Base-by-base conservation (phyloP, 2,329 filamentous ascomycete species). In the Diaporthe sp. region DNA sequence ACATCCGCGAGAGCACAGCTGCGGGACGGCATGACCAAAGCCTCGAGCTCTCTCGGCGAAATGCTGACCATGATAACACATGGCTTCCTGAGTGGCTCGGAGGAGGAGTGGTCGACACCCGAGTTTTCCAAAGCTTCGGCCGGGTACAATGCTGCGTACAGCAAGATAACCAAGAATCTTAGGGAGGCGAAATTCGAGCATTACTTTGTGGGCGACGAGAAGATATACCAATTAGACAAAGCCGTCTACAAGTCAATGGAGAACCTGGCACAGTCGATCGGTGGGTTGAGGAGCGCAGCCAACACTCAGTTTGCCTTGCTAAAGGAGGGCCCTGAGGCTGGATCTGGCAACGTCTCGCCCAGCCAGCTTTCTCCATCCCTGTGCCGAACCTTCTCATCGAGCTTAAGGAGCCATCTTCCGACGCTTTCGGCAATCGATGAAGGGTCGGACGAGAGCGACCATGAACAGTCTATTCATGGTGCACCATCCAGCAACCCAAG, bases 181-280 rank as follows among this genome's bases (percentile, higher is more conserved):
- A 91, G 92, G 77, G 96, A 98, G 83, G 94, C 96, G 19, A 98
- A 96, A 82, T 93, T 95, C 75, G 96, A 98, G 83, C 94, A 98
- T 81, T 98, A 94, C 80, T 86, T 96, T 3, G 83, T 95, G 6
- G 96, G 96, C 2, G 92, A 91, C 3, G 96, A 98, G 82, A 90
- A 89, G 73, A 90, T 96, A 77, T 97, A 97, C 82, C 88, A 90
- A 51, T 89, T 97, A 4, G 94, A 98, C 80, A 93, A 93, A 78
- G 92, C 90, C 34, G 89, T 98, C 5, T 94, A 96, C 60, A 93
- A 95, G 80, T 96, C 94, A 78, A 91, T 98, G 80, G 95, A 98
- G 82, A 92, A 91, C 62, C 88, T 98, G 39, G 93, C 95, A 6
- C 96, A 98, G 82, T 95, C 95, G 78, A 93, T 98, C 78, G 96